A percentile compares a stretch with the other conserved stretches of the same genome.
Evolutionary conservation across 1,284 basidiomycete species (phyloP).

Genomic region (Austropuccinia psidii): DNA sequence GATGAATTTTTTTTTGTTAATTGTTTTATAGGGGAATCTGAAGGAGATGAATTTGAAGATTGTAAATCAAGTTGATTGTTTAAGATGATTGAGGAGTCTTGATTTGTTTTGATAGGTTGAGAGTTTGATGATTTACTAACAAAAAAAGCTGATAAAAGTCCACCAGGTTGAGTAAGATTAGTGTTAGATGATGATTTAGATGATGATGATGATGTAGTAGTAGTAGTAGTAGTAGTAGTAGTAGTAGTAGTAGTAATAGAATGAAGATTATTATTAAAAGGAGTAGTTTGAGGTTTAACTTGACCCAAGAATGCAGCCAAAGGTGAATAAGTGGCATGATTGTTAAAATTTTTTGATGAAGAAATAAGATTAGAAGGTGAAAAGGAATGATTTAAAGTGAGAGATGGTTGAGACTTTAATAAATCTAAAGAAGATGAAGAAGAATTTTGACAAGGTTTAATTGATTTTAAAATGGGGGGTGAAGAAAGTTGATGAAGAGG

Average conservation of each 20-base stretch:
- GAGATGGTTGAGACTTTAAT: neutral
- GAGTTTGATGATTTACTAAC: neutral
- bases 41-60: too few relatives aligned
- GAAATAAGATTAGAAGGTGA: neutral
- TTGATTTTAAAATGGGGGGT: too few relatives aligned
- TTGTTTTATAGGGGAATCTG: too few relatives aligned
- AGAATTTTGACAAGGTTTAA: too few relatives aligned
- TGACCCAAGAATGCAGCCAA: conserved; percentile 31
- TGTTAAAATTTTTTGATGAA: neutral
- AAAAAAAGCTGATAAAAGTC: conserved; percentile 18
- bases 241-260: too few relatives aligned
- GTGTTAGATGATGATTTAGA: too few relatives aligned
- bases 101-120: too few relatives aligned
- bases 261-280: neutral
- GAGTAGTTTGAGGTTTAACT: neutral
- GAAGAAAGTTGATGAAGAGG: neutral
- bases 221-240: neutral
- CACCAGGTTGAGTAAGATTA: neutral
- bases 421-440: neutral
- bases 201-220: too few relatives aligned
- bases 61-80: too few relatives aligned
- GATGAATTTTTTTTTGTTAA: too few relatives aligned
- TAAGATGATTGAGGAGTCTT: too few relatives aligned
- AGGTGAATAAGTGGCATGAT: conserved; percentile 23
- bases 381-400: neutral